These are phyloP conservation scores for Aspergillus baeticus DNA, from an alignment of 495 filamentous ascomycete species.

Conservation along the genomic window DNA sequence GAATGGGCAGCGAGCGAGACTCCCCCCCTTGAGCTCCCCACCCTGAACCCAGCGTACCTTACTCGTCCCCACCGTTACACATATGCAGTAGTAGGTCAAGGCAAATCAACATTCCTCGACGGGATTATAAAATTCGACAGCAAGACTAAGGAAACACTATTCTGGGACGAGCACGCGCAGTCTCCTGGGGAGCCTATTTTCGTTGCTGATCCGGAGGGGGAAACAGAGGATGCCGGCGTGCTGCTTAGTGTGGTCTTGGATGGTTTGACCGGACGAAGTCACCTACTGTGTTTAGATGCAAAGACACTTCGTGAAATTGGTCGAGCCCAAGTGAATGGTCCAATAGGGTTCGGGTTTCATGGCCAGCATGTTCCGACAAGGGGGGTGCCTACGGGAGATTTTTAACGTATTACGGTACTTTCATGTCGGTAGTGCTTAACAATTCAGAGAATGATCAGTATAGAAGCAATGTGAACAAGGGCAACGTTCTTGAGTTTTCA, in stretches of 20 bases:
- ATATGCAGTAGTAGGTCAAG: slow-evolving; percentile 58
- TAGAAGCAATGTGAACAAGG: too few species aligned
- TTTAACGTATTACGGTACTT: too few species aligned
- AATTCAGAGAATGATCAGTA: too few species aligned
- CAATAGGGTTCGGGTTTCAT: slow-evolving; percentile 71
- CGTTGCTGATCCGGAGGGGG: slow-evolving; percentile 46
- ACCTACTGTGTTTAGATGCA: slow-evolving; percentile 67
- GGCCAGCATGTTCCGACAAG: slow-evolving; percentile 53
- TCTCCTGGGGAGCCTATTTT: slow-evolving; percentile 77
- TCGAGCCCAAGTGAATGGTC: slow-evolving; percentile 58
- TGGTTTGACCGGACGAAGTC: slow-evolving; percentile 59
- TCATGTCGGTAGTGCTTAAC: too few species aligned
- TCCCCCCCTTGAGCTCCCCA: slow-evolving; percentile 60
- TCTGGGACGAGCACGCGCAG: slow-evolving; percentile 62
- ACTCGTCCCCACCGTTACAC: slow-evolving; percentile 60
- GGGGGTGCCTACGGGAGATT: slow-evolving; percentile 31
- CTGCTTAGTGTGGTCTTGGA: slow-evolving; percentile 72
- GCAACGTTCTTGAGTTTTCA: too few species aligned
- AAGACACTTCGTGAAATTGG: slow-evolving; percentile 63
- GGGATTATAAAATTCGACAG: slow-evolving; percentile 68
- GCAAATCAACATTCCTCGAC: slow-evolving; percentile 61
- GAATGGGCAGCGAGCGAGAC: too few species aligned
- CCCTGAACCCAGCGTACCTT: slow-evolving; percentile 59
- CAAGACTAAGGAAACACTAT: slow-evolving; percentile 41
- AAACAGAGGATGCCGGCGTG: slow-evolving; percentile 63